Evolutionary conservation across 208 protist genomes (phyloP).

Genomic region (Leishmania arabica): DNA sequence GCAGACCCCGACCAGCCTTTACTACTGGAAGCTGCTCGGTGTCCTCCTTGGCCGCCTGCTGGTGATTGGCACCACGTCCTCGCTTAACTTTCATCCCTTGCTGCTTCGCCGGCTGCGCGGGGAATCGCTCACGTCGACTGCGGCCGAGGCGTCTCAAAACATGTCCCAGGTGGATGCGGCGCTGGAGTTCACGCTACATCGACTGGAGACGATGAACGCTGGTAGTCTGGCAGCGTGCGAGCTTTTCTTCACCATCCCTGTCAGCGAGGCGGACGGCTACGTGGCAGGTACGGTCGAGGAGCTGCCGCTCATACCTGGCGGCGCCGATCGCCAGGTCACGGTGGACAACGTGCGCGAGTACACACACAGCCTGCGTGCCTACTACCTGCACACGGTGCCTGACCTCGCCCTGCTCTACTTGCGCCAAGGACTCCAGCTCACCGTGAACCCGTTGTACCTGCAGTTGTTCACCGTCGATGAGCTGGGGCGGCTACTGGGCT

Average conservation of each 20-base stretch:
- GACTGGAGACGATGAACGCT: slow-evolving; percentile 31
- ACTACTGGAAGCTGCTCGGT: slow-evolving; percentile 72
- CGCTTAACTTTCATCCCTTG: slow-evolving; percentile 63
- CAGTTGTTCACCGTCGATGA: slow-evolving; percentile 61
- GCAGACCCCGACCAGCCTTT: slow-evolving; percentile 38
- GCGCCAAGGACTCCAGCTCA: slow-evolving; percentile 48
- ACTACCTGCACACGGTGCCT: slow-evolving; percentile 41
- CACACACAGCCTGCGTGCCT: slow-evolving; percentile 33
- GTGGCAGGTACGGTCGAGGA: background rate
- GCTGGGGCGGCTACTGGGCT: slow-evolving; percentile 57
- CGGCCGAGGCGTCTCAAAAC: slow-evolving; percentile 13
- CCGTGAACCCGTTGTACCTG: slow-evolving; percentile 55
- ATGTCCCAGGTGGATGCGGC: slow-evolving; percentile 52
- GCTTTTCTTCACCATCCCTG: slow-evolving; percentile 61
- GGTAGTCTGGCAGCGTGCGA: slow-evolving; percentile 51
- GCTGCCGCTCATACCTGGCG: slow-evolving; percentile 28
- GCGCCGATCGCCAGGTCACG: slow-evolving; percentile 31
- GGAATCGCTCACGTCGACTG: slow-evolving; percentile 14
- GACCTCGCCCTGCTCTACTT: slow-evolving; percentile 43
- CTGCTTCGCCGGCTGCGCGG: slow-evolving; percentile 61
- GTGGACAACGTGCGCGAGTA: slow-evolving; percentile 56
- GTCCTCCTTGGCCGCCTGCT: slow-evolving; percentile 67
- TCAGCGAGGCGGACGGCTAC: slow-evolving; percentile 30
- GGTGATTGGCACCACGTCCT: slow-evolving; percentile 45
- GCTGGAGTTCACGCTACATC: slow-evolving; percentile 43